These are phyloP conservation scores for Ananas comosus DNA, from an alignment of 176 grass and related monocot genomes.

Conservation along the genomic window DNA sequence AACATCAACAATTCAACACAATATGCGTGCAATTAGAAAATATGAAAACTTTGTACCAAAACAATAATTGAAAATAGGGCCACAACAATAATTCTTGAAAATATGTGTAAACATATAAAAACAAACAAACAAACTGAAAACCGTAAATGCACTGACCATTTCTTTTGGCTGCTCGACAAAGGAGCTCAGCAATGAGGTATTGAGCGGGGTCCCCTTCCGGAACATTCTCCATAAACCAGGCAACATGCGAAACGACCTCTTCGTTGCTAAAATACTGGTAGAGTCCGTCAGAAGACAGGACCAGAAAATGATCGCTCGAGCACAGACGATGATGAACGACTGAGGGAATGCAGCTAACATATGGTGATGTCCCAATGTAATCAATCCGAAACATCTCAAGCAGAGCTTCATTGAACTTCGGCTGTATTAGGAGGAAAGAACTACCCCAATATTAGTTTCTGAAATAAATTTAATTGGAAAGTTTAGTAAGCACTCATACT, in stretches of 20 bases:
- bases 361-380: slow-evolving; percentile 57
- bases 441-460: not conserved
- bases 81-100: not conserved
- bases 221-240: slow-evolving; percentile 90
- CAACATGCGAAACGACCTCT: slow-evolving; percentile 78
- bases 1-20: no score
- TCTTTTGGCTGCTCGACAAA: slow-evolving; percentile 85
- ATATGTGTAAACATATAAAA: not conserved
- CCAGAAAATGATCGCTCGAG: slow-evolving; percentile 60
- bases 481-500: not conserved
- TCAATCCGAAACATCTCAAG: slow-evolving; percentile 79
- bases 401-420: slow-evolving; percentile 63
- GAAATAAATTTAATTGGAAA: not conserved
- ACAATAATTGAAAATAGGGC: not conserved
- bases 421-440: slow-evolving; percentile 32
- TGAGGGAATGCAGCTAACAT: slow-evolving; percentile 72
- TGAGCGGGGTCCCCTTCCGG: slow-evolving; percentile 91
- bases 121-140: not conserved
- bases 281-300: slow-evolving; percentile 79
- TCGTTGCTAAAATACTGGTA: slow-evolving; percentile 95
- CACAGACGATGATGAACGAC: slow-evolving; percentile 69
- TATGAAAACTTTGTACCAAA: no score
- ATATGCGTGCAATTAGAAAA: no score
- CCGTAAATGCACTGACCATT: slow-evolving; percentile 49
- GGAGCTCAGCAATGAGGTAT: slow-evolving; percentile 77